Base-by-base conservation (phyloP, 2,329 filamentous ascomycete species). In the Westerdykella aurantiaca region DNA sequence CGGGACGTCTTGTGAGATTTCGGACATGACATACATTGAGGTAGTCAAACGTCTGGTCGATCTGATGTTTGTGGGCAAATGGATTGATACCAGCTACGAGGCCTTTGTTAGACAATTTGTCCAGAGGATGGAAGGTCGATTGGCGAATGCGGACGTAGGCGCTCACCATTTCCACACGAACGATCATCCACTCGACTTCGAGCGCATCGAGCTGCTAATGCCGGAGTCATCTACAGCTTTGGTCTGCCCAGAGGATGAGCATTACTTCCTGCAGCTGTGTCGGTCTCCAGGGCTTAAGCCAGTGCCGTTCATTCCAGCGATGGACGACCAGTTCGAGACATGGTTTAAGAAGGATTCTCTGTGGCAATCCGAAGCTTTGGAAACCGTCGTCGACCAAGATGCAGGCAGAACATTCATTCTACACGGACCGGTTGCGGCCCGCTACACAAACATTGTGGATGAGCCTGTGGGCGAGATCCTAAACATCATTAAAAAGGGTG, bases 21-120 rank as follows among this genome's bases (percentile, higher is more conserved):
- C 95, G 63, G 89, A 95, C 63, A 96, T 96, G 90, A 95, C 90
- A 1, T 96, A 96, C 55, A 82, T 80, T 16, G 88, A 95, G 64
- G 86, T 96, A 31, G 80, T 93, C 34, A 83, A 84, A 51, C 85
- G 90, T 46, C 83, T 95, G 80, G 85, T 94, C 5, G 86, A 93
- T 51, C 79, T 96, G 45, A 86, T 95, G 70, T 96, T 90, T 60
- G 85, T 96, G 62, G 88, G 88, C 72, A 88, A 95, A 65, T 96
- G 90, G 90, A 95, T 96, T 48, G 90, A 96, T 62, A 76, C 80
- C 23, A 88, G 88, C 0, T 86, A 87, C 56, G 78, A 79, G 47
- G 82, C 78, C 53, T 78, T 96, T 39, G 88, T 87, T 6, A 88
- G 86, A 38, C 88, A 95, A 68, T 95, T 94, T 69, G 89, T 95